Percentiles rank a stretch among this genome's conserved stretches.
These are phyloP conservation scores for Fraxinus cuspidata DNA, from an alignment of 257 asterid species.

Conservation along the genomic window DNA sequence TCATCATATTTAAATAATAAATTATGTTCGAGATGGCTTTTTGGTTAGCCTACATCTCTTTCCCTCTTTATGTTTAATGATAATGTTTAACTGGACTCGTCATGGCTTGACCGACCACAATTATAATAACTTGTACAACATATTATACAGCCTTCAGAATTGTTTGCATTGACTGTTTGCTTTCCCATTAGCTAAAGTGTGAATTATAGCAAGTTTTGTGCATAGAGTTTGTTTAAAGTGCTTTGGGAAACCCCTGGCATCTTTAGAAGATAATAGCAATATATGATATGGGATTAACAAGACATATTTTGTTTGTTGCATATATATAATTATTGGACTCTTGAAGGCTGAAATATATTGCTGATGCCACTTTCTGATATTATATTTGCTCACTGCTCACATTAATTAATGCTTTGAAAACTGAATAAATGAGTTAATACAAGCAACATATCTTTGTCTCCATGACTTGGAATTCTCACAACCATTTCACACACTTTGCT, in stretches of 20 bases:
- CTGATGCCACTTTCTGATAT: neutral
- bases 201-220: neutral
- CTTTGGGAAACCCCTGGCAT: neutral
- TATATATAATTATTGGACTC: neutral
- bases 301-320: neutral
- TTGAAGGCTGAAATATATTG: neutral
- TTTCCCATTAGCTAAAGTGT: neutral
- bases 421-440: neutral
- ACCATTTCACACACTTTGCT: neutral
- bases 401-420: constrained; percentile 1
- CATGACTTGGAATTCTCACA: neutral
- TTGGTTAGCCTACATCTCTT: neutral
- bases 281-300: neutral
- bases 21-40: neutral
- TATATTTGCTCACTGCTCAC: neutral
- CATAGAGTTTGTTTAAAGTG: neutral
- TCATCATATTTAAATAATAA: no score
- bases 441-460: constrained; percentile 1
- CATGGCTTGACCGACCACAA: neutral
- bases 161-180: neutral
- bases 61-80: neutral
- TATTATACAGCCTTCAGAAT: neutral
- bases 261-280: neutral
- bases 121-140: neutral
- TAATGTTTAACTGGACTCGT: neutral